A percentile compares a stretch with the other conserved stretches of the same genome.
phyloP scores from a whole-genome alignment of 495 filamentous ascomycete genomes.

The Filosporella fistucella region DNA sequence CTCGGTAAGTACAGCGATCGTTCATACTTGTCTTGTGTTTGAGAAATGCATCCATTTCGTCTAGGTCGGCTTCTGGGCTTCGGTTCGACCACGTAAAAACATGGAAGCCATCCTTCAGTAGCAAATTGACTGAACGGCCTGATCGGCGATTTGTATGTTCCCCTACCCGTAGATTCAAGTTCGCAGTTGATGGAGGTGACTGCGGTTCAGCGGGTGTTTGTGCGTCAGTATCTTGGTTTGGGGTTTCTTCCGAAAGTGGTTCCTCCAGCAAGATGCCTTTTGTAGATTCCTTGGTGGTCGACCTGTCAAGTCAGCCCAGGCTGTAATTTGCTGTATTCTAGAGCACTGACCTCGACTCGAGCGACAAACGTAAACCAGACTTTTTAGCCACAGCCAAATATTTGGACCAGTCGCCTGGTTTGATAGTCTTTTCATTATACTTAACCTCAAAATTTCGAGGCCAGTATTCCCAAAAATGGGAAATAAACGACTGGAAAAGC shows the following conservation, averaged over 20 bases:
- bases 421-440: constrained; percentile 19
- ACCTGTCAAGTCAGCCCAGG: background rate
- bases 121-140: background rate
- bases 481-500: constrained; percentile 25
- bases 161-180: too few relatives aligned
- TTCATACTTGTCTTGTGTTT: constrained; percentile 8
- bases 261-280: background rate
- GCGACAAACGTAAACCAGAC: constrained; percentile 17
- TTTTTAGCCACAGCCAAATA: constrained; percentile 22
- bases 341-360: constrained; percentile 13
- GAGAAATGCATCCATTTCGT: constrained; percentile 19
- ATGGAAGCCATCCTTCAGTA: constrained; percentile 9
- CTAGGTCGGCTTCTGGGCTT: too few relatives aligned
- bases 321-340: background rate
- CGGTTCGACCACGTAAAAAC: constrained; percentile 28
- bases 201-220: background rate
- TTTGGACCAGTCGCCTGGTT: constrained; percentile 25
- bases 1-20: constrained; percentile 13
- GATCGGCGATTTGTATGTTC: background rate
- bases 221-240: background rate
- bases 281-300: background rate
- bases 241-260: too few relatives aligned
- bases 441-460: constrained; percentile 24
- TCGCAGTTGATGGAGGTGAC: background rate
- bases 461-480: constrained; percentile 34